Base-by-base conservation (phyloP, 805 yeast species). In the Nakazawaea wickerhamii region DNA sequence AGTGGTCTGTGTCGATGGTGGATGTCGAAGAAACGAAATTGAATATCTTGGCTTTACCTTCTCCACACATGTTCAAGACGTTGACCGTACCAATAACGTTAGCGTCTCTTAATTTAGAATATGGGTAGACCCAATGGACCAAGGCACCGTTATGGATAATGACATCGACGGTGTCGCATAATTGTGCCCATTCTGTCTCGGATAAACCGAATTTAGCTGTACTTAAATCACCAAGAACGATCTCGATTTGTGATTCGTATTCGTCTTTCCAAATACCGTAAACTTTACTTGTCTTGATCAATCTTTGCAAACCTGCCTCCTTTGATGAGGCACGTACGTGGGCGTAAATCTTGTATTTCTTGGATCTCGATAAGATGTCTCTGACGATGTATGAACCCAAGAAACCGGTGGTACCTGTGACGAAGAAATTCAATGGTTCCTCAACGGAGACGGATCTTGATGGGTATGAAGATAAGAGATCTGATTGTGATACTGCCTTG, bases 91-190 rank as follows among this genome's bases (percentile, higher is more conserved):
- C 80, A 45, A 90, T 66, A 25, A 95, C 99, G 57, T 93, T 93
- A 26, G 98, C 93, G 51, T 87, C 96, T 54, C 98, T 78, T 55
- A 93, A 70, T 50, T 85, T 86, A 37, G 83, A 67, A 64, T 93
- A 93, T 21, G 99, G 98, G 61, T 85, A 93, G 2, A 90, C 96
- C 99, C 99, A 93, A 62, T 93, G 99, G 30, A 93, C 99, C 48
- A 90, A 71, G 14, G 99, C 99, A 68, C 98, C 99, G 54, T 93
- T 93, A 63, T 93, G 99, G 48, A 93, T 77, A 40, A 93, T 80
- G 3, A 82, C 81, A 61, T 95, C 99, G 45, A 91, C 69, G 1
- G 68, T 64, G 13, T 74, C 61, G 8, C 78, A 65, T 46, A 93
- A 71, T 6, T 54, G 38, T 1, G 51, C 34, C 95, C 96, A 93